These are phyloP conservation scores for Phaeophleospora eucalypticola DNA, from an alignment of 2,329 filamentous ascomycete genomes.

Conservation along the genomic window DNA sequence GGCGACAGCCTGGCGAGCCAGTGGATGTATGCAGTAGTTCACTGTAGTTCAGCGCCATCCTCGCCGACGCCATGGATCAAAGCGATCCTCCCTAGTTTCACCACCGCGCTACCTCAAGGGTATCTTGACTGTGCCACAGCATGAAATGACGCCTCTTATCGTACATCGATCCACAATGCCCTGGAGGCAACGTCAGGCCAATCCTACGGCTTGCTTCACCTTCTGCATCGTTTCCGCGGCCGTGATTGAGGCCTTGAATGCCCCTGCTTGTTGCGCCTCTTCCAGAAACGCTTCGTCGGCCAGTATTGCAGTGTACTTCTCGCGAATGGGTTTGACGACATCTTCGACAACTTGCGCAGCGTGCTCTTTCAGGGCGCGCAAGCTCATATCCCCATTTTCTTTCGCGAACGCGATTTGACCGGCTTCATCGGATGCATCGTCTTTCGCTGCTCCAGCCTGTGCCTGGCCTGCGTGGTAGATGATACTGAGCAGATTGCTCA, in stretches of 20 bases:
- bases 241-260: slow-evolving; percentile 56
- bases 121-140: neutral
- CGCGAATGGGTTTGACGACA: slow-evolving; percentile 53
- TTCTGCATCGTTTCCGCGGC: slow-evolving; percentile 51
- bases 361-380: slow-evolving; percentile 60
- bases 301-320: slow-evolving; percentile 54
- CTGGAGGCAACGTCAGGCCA: slow-evolving; percentile 20
- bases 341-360: slow-evolving; percentile 56
- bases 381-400: slow-evolving; percentile 42
- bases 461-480: slow-evolving; percentile 54
- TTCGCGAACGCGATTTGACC: slow-evolving; percentile 46
- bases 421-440: slow-evolving; percentile 6
- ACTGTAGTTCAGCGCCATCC: neutral
- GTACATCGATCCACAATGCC: neutral
- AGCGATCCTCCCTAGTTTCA: neutral
- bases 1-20: neutral
- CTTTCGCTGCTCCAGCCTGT: neutral
- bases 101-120: neutral
- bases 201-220: slow-evolving; percentile 44
- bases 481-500: slow-evolving; percentile 82
- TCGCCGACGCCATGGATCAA: neutral
- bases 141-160: neutral
- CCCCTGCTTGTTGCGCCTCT: slow-evolving; percentile 52
- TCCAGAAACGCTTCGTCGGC: slow-evolving; percentile 52
- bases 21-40: slow-evolving; percentile 1